Evolutionary conservation across 2,329 filamentous ascomycete genomes (phyloP).

Genomic region (Emmonsia crescens): DNA sequence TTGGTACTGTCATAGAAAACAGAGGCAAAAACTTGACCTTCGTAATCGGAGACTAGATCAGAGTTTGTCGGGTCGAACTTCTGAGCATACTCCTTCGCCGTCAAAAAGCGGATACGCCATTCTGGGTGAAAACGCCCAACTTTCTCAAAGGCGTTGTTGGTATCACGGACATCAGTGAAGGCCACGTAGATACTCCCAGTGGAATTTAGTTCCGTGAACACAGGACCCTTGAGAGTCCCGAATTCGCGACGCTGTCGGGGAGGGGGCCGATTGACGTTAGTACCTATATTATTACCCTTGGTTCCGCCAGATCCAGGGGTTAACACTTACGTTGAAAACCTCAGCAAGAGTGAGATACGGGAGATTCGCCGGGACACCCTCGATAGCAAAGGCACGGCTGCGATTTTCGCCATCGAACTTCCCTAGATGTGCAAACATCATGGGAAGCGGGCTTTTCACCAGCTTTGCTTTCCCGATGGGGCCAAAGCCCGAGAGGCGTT

Average conservation of each 20-base stretch:
- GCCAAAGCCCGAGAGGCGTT: conserved; percentile 14
- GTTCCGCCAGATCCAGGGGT: neutral
- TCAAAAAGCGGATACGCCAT: conserved; percentile 41
- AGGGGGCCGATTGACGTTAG: conserved; percentile 7
- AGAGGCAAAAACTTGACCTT: conserved; percentile 47
- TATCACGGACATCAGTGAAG: conserved; percentile 52
- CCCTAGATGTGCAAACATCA: conserved; percentile 12
- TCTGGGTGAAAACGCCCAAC: conserved; percentile 34
- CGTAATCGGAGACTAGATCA: conserved; percentile 34
- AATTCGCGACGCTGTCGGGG: conserved; percentile 24
- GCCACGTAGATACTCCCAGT: conserved; percentile 42
- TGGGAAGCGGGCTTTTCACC: conserved; percentile 6
- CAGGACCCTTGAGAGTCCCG: conserved; percentile 29
- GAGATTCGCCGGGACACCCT: conserved; percentile 22
- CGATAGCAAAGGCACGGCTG: conserved; percentile 23
- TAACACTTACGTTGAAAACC: conserved; percentile 30
- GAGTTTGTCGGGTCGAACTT: conserved; percentile 21
- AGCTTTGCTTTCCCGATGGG: conserved; percentile 15
- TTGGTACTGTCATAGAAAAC: conserved; percentile 32
- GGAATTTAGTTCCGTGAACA: conserved; percentile 25
- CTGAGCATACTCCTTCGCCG: conserved; percentile 36
- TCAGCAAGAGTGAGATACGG: conserved; percentile 26
- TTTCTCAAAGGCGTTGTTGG: conserved; percentile 41
- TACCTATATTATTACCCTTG: neutral
- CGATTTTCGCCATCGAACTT: conserved; percentile 20